Conservation (phyloP, 1,284 basidiomycete species). For the Amylostereum areolatum region DNA sequence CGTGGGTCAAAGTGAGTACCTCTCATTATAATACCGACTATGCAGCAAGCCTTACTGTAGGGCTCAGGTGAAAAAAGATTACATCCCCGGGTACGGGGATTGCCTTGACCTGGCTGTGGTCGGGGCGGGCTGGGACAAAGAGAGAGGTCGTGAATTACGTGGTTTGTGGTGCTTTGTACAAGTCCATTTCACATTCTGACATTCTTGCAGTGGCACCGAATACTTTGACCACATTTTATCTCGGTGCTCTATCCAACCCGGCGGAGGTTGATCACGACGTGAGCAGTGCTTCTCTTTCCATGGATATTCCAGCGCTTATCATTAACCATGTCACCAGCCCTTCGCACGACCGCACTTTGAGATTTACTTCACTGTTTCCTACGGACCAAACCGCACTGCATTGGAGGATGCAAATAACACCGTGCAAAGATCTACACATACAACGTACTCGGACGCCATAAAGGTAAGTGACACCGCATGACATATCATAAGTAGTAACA, state of each 20-base stretch:
- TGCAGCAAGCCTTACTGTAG: constrained; percentile 12
- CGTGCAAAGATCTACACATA: constrained; percentile 44
- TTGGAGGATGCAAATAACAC: constrained; percentile 68
- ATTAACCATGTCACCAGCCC: constrained; percentile 24
- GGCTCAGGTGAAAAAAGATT: constrained; percentile 62
- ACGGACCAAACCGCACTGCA: constrained; percentile 59
- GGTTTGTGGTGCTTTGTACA: constrained; percentile 36
- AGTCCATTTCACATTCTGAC: background rate
- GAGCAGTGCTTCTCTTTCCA: constrained; percentile 11
- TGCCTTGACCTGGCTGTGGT: constrained; percentile 71
- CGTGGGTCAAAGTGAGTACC: constrained; percentile 73
- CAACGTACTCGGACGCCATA: constrained; percentile 17
- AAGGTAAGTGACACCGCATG: constrained; percentile 3
- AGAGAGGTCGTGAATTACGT: constrained; percentile 67
- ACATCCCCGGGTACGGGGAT: constrained; percentile 79
- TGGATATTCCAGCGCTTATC: too few relatives aligned
- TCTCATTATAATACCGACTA: background rate
- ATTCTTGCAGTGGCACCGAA: constrained; percentile 54
- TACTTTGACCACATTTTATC: constrained; percentile 74
- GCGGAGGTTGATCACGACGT: constrained; percentile 32
- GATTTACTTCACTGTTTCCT: constrained; percentile 68
- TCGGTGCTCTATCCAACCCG: constrained; percentile 53
- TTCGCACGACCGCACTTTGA: constrained; percentile 52
- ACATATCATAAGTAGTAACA: constrained; percentile 11
- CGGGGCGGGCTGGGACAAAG: constrained; percentile 74